phyloP scores from a whole-genome alignment of 2,329 filamentous ascomycete genomes.

The Hypomyces rosellus region DNA sequence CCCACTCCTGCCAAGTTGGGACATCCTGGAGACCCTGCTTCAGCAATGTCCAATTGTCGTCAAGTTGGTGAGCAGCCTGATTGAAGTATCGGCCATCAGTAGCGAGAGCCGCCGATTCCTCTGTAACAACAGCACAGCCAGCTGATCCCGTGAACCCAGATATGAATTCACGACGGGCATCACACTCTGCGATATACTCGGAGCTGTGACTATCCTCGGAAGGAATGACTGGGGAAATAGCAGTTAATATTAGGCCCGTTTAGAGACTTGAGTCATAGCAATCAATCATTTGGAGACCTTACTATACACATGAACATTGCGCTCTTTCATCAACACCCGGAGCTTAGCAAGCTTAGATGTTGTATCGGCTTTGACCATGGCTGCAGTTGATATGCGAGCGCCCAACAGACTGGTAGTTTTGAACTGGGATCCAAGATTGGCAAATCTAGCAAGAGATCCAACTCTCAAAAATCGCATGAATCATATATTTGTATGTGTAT shows the following conservation, averaged over 20 bases:
- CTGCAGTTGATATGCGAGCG: constrained; percentile 8
- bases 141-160: constrained; percentile 93
- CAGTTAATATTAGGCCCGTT: neutral
- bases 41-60: constrained; percentile 82
- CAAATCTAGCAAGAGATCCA: neutral
- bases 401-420: neutral
- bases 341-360: constrained; percentile 68
- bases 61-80: constrained; percentile 85
- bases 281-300: constrained; percentile 28
- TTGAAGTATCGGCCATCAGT: constrained; percentile 98
- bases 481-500: neutral
- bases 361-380: constrained; percentile 59
- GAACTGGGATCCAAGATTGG: neutral
- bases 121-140: constrained; percentile 83
- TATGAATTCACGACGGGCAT: constrained; percentile 85
- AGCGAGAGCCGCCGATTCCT: constrained; percentile 79
- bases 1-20: constrained; percentile 97
- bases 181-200: constrained; percentile 96
- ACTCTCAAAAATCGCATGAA: neutral
- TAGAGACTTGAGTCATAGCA: neutral
- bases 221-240: constrained; percentile 63
- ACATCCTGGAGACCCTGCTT: constrained; percentile 93
- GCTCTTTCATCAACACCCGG: constrained; percentile 78
- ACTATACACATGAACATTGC: constrained; percentile 90
- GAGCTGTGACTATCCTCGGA: constrained; percentile 97